Conservation (phyloP, 2,329 filamentous ascomycete species). For the Mycosphaerella sp. region DNA sequence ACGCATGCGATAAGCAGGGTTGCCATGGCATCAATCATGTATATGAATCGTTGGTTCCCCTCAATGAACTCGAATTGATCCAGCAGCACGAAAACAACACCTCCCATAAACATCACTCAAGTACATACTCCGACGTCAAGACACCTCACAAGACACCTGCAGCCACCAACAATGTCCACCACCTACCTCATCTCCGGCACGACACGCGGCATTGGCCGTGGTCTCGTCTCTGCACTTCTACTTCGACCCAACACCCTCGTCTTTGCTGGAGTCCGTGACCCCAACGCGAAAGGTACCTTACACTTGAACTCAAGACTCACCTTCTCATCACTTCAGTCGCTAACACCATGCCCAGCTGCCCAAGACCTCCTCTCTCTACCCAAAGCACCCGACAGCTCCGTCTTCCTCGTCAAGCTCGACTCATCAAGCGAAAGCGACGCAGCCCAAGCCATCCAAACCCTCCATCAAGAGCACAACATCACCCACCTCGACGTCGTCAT, state of each 20-base stretch:
- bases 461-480: neutral
- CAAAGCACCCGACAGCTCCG: neutral
- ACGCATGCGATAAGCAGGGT: no score
- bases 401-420: slow-evolving; percentile 7
- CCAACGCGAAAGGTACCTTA: neutral
- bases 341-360: neutral
- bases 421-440: neutral
- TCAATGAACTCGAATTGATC: no score
- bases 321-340: neutral
- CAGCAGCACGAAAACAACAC: neutral
- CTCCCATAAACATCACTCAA: neutral
- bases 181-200: slow-evolving; percentile 9
- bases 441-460: neutral
- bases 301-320: neutral
- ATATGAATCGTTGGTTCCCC: no score
- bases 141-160: neutral
- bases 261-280: slow-evolving; percentile 8
- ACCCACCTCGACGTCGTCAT: neutral
- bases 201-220: slow-evolving; percentile 11
- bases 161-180: neutral
- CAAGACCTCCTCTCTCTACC: neutral
- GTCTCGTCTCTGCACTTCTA: slow-evolving; percentile 6
- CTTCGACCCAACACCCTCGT: neutral
- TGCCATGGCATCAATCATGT: no score
- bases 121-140: neutral